Evolutionary conservation across 768 basidiomycete species (phyloP).

Genomic region (Gymnopilus junonius): DNA sequence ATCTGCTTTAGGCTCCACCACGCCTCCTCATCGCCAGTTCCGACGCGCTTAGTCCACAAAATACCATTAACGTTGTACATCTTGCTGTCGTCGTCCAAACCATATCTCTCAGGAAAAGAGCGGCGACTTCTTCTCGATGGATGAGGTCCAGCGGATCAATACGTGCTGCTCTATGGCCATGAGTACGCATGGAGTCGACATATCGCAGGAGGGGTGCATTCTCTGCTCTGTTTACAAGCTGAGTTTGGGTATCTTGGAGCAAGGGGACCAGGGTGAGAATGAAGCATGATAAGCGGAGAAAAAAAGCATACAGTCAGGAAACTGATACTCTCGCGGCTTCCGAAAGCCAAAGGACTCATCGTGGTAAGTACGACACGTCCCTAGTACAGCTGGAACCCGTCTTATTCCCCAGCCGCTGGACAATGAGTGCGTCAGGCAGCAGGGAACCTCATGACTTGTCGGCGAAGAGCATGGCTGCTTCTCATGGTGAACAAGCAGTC

Average conservation of each 20-base stretch:
- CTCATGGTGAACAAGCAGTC: neutral
- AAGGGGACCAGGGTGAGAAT: neutral
- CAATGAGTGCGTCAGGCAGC: neutral
- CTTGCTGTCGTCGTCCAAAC: conserved; percentile 55
- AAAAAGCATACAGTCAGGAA: conserved; percentile 70
- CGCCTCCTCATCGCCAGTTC: conserved; percentile 34
- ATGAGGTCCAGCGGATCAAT: conserved; percentile 91
- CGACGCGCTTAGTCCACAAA: conserved; percentile 67
- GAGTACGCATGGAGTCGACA: conserved; percentile 85
- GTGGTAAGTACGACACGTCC: conserved; percentile 54
- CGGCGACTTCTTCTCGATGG: conserved; percentile 78
- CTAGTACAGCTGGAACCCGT: neutral
- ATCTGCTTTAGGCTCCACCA: conserved; percentile 77
- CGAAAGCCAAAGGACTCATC: conserved; percentile 84
- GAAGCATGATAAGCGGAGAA: neutral
- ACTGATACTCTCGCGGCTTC: conserved; percentile 59
- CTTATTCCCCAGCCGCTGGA: neutral
- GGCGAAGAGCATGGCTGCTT: neutral
- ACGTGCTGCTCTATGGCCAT: conserved; percentile 82
- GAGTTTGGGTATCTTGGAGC: conserved; percentile 62
- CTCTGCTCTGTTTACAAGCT: conserved; percentile 66
- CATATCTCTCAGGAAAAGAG: conserved; percentile 78
- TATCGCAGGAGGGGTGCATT: conserved; percentile 84
- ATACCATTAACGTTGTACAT: conserved; percentile 81
- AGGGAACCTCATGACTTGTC: neutral